Conservation (phyloP, 139 green algal species). For the Coelastrella sp. region DNA sequence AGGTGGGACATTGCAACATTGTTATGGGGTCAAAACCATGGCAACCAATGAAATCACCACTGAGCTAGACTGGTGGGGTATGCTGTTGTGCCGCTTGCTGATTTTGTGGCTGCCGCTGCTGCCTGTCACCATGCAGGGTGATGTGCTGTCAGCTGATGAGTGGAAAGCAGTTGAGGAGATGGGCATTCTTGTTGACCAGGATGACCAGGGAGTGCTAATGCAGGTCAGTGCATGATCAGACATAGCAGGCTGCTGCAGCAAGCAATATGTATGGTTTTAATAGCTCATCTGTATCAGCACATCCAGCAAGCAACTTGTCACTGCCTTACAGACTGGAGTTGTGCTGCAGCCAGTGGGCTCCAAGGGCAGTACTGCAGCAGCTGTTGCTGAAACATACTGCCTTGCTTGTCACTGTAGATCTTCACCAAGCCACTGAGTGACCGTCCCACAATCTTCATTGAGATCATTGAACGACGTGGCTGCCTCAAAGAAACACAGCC, state of each 20-base stretch:
- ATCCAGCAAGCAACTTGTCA: no score
- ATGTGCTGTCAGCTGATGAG: conserved; percentile 78
- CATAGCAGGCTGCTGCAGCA: conserved; percentile 60
- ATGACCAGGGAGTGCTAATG: conserved; percentile 97
- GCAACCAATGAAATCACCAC: no score
- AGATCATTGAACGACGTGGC: conserved; percentile 98
- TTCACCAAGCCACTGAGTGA: conserved; percentile 91
- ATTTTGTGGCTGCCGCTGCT: not conserved
- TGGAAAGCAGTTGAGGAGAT: conserved; percentile 85
- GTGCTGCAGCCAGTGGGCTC: not conserved
- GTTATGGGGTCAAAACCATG: no score
- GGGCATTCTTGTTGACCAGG: conserved; percentile 95
- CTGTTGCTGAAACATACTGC: not conserved
- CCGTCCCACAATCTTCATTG: conserved; percentile 96
- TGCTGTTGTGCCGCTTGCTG: not conserved
- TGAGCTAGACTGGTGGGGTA: no score
- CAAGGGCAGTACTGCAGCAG: not conserved
- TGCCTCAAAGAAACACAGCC: conserved; percentile 66
- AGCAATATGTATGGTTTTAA: conserved; percentile 64
- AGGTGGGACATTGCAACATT: no score
- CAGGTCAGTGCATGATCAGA: conserved; percentile 57
- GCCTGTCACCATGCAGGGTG: conserved; percentile 53
- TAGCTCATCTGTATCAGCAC: not conserved
- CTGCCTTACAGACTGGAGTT: not conserved
- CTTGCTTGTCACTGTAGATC: conserved; percentile 55